A percentile compares a stretch with the other conserved stretches of the same genome.
Evolutionary conservation across 2,329 filamentous ascomycete genomes (phyloP).

Genomic region (Stachybotrys chartarum): DNA sequence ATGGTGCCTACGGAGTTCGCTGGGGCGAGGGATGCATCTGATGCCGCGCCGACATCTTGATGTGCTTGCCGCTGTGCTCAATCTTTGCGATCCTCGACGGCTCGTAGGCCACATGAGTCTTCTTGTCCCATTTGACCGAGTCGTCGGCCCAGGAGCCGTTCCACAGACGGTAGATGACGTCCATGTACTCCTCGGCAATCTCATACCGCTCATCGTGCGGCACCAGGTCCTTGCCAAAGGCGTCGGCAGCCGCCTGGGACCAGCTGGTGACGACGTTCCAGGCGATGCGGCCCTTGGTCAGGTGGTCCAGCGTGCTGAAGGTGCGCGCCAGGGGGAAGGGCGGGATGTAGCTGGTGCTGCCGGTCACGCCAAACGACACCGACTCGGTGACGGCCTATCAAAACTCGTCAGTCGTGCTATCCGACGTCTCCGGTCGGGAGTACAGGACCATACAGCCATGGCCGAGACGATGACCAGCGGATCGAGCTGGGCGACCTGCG

Average conservation of each 20-base stretch:
- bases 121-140: conserved; percentile 45
- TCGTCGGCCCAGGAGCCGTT: conserved; percentile 51
- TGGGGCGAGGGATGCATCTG: conserved; percentile 50
- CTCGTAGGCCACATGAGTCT: conserved; percentile 49
- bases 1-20: conserved; percentile 34
- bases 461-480: not conserved
- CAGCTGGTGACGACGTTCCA: conserved; percentile 62
- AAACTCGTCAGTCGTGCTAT: conserved; percentile 20
- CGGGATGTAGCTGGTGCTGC: conserved; percentile 47
- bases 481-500: not conserved
- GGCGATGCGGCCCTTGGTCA: conserved; percentile 49
- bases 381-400: conserved; percentile 33
- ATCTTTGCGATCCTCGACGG: conserved; percentile 53
- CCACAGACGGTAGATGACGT: conserved; percentile 25
- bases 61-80: conserved; percentile 52
- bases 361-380: conserved; percentile 7
- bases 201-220: conserved; percentile 7
- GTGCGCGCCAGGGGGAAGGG: conserved; percentile 58
- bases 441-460: conserved; percentile 1
- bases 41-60: conserved; percentile 34
- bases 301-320: conserved; percentile 56
- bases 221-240: conserved; percentile 47
- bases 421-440: not conserved
- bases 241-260: conserved; percentile 56
- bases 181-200: conserved; percentile 7